Evolutionary conservation across 176 grass and related monocot species (phyloP).

Genomic region (Elaeis guineensis): DNA sequence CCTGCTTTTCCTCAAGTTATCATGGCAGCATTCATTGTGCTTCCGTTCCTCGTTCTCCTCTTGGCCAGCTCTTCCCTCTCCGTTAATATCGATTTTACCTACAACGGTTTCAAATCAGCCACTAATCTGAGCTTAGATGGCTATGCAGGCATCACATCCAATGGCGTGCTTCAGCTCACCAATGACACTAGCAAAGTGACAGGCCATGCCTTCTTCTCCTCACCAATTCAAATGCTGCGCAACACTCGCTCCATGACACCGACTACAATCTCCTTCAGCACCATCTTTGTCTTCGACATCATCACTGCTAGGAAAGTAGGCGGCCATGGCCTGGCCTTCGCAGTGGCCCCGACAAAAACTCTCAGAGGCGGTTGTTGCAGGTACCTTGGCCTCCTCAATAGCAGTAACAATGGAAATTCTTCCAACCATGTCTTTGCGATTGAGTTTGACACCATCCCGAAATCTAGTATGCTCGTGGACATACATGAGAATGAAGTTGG

Average conservation of each 20-base stretch:
- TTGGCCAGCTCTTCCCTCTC: background rate
- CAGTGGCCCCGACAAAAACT: too few species aligned
- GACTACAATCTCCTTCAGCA: background rate
- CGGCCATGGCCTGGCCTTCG: conserved; percentile 2
- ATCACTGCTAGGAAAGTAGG: background rate
- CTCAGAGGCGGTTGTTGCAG: too few species aligned
- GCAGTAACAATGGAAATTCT: too few species aligned
- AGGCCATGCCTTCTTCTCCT: conserved; percentile 6
- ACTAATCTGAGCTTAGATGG: background rate
- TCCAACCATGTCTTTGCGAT: too few species aligned
- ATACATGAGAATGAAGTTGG: too few species aligned
- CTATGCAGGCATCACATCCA: background rate
- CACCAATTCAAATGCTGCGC: background rate
- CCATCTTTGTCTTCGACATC: conserved; percentile 8
- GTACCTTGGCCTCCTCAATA: too few species aligned
- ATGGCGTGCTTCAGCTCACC: conserved; percentile 12
- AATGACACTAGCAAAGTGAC: background rate
- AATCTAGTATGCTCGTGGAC: too few species aligned
- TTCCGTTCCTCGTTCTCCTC: background rate
- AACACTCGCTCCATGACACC: background rate
- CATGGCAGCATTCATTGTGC: background rate
- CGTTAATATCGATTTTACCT: background rate
- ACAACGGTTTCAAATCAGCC: conserved; percentile 5
- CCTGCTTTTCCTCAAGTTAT: too few species aligned
- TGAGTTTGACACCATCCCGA: too few species aligned